Percentiles rank a stretch among this genome's conserved stretches.
Evolutionary conservation across 139 green algal genomes (phyloP).

Genomic region (Haematococcus sp.): DNA sequence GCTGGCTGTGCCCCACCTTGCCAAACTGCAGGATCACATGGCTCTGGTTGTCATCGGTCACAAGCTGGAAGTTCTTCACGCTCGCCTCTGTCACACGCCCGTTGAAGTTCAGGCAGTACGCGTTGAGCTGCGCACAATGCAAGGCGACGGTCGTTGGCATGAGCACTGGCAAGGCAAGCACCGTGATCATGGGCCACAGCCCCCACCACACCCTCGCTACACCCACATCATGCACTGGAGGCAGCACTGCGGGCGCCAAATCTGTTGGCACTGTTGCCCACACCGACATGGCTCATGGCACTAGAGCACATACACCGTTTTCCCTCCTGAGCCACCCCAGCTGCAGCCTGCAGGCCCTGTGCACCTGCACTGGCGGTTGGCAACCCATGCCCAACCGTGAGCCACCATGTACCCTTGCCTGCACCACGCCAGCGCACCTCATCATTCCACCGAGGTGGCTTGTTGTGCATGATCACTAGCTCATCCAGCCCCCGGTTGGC

Average conservation of each 20-base stretch:
- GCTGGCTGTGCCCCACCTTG: slow-evolving; percentile 54
- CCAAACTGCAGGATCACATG: slow-evolving; percentile 91
- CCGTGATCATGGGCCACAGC: background rate
- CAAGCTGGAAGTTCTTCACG: slow-evolving; percentile 99
- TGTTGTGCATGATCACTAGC: slow-evolving; percentile 81
- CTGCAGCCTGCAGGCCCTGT: too few species aligned
- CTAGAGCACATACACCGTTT: too few species aligned
- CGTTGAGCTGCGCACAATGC: slow-evolving; percentile 61
- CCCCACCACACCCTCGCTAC: too few species aligned
- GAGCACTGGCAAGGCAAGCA: background rate
- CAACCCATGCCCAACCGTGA: too few species aligned
- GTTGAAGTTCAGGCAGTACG: slow-evolving; percentile 99
- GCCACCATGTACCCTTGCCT: too few species aligned
- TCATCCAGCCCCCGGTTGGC: slow-evolving; percentile 26
- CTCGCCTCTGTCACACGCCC: slow-evolving; percentile 94
- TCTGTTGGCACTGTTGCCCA: too few species aligned
- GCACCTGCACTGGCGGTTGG: too few species aligned
- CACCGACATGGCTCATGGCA: too few species aligned
- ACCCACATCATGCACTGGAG: too few species aligned
- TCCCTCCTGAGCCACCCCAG: too few species aligned
- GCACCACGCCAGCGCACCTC: slow-evolving; percentile 32
- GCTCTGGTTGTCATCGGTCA: slow-evolving; percentile 63
- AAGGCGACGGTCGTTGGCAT: background rate
- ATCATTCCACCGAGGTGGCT: slow-evolving; percentile 94
- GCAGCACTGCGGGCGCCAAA: too few species aligned